phyloP scores from a whole-genome alignment of 768 basidiomycete genomes.

The Podaxis sp. region DNA sequence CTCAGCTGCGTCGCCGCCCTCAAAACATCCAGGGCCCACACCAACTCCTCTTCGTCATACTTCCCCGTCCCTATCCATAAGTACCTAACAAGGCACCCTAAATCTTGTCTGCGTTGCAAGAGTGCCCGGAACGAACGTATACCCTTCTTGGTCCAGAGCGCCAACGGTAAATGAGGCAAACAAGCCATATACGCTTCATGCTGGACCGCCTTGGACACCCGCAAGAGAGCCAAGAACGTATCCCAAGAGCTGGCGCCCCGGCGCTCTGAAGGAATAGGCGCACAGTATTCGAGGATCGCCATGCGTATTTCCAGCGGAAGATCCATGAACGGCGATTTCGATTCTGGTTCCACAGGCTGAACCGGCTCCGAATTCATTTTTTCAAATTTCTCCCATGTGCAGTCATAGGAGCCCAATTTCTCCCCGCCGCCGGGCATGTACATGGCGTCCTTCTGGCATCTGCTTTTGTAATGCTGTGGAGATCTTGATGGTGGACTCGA shows the following conservation, averaged over 20 bases:
- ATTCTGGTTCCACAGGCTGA: not conserved
- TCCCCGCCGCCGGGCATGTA: not conserved
- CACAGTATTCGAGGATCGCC: slow-evolving; percentile 28
- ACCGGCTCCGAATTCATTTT: not conserved
- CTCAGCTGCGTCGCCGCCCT: not conserved
- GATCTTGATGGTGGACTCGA: not conserved
- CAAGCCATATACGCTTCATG: slow-evolving; percentile 32
- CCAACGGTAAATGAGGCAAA: slow-evolving; percentile 33
- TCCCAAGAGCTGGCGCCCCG: slow-evolving; percentile 23
- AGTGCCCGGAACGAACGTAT: slow-evolving; percentile 30
- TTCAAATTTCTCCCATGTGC: not conserved
- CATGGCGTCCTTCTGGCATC: not conserved
- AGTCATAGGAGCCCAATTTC: not conserved
- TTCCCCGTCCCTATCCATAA: slow-evolving; percentile 29
- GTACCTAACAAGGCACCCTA: slow-evolving; percentile 26
- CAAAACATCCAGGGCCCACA: slow-evolving; percentile 9
- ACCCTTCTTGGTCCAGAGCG: slow-evolving; percentile 31
- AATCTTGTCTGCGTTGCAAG: slow-evolving; percentile 18
- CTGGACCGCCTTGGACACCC: slow-evolving; percentile 32
- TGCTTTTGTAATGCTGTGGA: not conserved
- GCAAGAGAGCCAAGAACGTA: slow-evolving; percentile 33
- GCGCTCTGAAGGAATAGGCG: slow-evolving; percentile 15
- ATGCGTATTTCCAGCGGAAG: slow-evolving; percentile 35
- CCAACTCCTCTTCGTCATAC: slow-evolving; percentile 10
- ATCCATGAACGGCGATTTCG: slow-evolving; percentile 27